Evolutionary conservation across 2,329 filamentous ascomycete genomes (phyloP), one percentile per base, ranked within the genome.

Genomic region (Trichoderma citrinoviride): DNA sequence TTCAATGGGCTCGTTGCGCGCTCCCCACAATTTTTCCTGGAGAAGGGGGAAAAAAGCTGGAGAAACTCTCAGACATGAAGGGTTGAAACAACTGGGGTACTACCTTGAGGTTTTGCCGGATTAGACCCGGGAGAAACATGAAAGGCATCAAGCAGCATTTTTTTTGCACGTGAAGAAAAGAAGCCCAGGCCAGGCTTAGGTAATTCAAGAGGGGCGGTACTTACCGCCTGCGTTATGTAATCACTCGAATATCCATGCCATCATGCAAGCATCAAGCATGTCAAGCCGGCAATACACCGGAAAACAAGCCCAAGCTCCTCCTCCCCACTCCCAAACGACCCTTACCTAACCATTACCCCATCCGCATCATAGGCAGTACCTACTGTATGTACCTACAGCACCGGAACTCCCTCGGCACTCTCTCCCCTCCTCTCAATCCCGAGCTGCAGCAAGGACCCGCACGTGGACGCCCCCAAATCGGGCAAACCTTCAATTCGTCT

Each of bases 381-480:
- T n/a, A n/a, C n/a, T n/a, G n/a, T n/a, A n/a, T n/a, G n/a, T n/a
- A n/a, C n/a, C n/a, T n/a, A n/a, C n/a, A 14, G 33, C 10, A 2
- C 33, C 33, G 33, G 33, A 37, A 37, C 33, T 37, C 33, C 33
- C 33, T 37, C 33, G 33, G 33, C 33, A 37, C 33, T 44, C 19
- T 19, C 44, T 25, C 8, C 21, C 27, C 17, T 53, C 49, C 27
- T 40, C n/a, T 29, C 19, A 12, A 47, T 43, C 60, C 60, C 60
- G 60, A 63, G 41, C 44, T 61, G 53, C 37, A 64, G 40, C 12
- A 37, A n/a, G n/a, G 37, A 33, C 44, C 17, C 25, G n/a, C 62
- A 57, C 61, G 61, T 50, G 53, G 44, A 17, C 50, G n/a, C 55
- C 25, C 27, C 50, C 27, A 10, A 37, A 43, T 23, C 10, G 27